phyloP scores from a whole-genome alignment of 768 basidiomycete genomes.

The Crepidotus variabilis region DNA sequence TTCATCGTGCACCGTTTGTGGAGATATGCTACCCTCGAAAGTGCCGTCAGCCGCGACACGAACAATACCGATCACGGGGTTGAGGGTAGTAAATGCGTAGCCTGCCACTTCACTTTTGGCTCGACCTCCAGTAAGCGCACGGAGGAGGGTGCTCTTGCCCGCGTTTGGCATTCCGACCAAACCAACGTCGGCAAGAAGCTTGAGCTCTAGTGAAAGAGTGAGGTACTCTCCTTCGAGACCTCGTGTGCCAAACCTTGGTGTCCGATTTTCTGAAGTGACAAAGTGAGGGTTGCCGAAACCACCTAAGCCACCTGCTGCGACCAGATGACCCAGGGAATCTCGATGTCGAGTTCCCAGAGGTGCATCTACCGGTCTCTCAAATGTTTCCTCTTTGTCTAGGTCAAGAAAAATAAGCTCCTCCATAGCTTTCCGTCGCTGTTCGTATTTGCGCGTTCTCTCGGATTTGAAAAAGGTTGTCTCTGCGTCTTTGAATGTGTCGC shows the following conservation, averaged over 20 bases:
- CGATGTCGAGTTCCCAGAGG: conserved; percentile 59
- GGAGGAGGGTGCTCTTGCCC: conserved; percentile 87
- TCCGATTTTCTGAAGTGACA: conserved; percentile 58
- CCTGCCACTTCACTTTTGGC: conserved; percentile 83
- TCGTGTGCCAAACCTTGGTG: conserved; percentile 84
- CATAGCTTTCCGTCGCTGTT: conserved; percentile 36
- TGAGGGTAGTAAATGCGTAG: conserved; percentile 94
- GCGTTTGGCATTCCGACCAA: conserved; percentile 96
- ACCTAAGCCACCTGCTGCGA: conserved; percentile 75
- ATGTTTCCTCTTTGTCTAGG: conserved; percentile 49
- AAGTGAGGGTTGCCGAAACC: conserved; percentile 92
- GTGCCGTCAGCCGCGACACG: conserved; percentile 77
- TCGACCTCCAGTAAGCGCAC: conserved; percentile 83
- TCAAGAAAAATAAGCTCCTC: conserved; percentile 53
- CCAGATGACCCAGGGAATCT: conserved; percentile 55
- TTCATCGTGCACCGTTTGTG: conserved; percentile 58
- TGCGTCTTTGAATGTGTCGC: conserved; percentile 69
- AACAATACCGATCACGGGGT: conserved; percentile 90
- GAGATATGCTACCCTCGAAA: conserved; percentile 58
- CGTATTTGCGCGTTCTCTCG: conserved; percentile 56
- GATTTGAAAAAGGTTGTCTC: conserved; percentile 56
- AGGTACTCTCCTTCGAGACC: conserved; percentile 74
- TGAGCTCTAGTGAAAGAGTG: conserved; percentile 87
- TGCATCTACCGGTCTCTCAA: conserved; percentile 44
- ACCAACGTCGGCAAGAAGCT: conserved; percentile 91